Conservation (phyloP, 2,329 filamentous ascomycete genomes). For the Paraphaeosphaeria minitans region DNA sequence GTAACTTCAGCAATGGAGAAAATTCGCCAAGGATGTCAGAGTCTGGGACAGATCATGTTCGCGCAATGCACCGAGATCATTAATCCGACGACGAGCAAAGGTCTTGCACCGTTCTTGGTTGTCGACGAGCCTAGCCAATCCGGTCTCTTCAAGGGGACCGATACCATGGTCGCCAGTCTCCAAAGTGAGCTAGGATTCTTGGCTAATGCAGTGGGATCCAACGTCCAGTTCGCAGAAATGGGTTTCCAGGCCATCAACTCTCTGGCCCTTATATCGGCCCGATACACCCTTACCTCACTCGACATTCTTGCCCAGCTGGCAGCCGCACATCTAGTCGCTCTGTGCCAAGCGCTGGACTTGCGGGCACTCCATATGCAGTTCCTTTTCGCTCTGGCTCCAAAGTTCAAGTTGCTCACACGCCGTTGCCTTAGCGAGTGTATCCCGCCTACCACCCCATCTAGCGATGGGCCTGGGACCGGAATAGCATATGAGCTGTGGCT, state of each 20-base stretch:
- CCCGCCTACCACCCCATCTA: conserved; percentile 13
- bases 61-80: conserved; percentile 67
- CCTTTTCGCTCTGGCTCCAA: conserved; percentile 18
- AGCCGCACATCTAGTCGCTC: conserved; percentile 59
- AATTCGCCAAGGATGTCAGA: conserved; percentile 56
- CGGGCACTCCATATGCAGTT: conserved; percentile 39
- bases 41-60: conserved; percentile 67
- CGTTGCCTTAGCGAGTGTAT: conserved; percentile 14
- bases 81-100: conserved; percentile 63
- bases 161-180: conserved; percentile 69
- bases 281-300: conserved; percentile 61
- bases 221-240: conserved; percentile 71
- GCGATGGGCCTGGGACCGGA: conserved; percentile 13
- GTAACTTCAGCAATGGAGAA: conserved; percentile 71
- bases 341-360: conserved; percentile 65
- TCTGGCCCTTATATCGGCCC: conserved; percentile 63
- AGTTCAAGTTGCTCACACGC: conserved; percentile 17
- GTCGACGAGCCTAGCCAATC: conserved; percentile 63
- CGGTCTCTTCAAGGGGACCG: conserved; percentile 68
- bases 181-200: conserved; percentile 67
- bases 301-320: conserved; percentile 63
- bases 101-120: conserved; percentile 66
- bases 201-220: conserved; percentile 64
- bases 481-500: conserved; percentile 23
- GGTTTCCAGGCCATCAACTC: conserved; percentile 71